phyloP scores from a whole-genome alignment of 305 asterid genomes.

The Fraxinus greggii region DNA sequence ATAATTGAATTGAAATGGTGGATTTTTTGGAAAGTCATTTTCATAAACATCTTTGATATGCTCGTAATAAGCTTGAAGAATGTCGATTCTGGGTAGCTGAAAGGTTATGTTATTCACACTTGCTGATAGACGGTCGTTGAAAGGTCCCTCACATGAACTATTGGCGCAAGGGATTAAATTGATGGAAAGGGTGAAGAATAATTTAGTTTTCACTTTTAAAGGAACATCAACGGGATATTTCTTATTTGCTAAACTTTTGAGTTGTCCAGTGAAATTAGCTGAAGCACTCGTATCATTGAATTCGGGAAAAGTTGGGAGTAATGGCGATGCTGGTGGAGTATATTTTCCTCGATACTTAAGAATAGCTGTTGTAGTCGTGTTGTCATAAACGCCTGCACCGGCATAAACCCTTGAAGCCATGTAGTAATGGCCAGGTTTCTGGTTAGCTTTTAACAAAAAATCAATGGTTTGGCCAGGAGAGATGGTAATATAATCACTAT shows the following conservation, averaged over 20 bases:
- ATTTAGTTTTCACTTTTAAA: not conserved
- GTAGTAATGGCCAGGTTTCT: slow-evolving; percentile 42
- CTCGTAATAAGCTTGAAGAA: slow-evolving; percentile 42
- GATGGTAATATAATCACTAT: slow-evolving; percentile 35
- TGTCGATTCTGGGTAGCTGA: slow-evolving; percentile 26
- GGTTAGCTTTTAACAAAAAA: slow-evolving; percentile 39
- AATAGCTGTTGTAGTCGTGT: slow-evolving; percentile 51
- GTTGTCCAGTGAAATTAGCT: slow-evolving; percentile 31
- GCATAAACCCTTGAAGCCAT: slow-evolving; percentile 44
- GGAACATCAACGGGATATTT: slow-evolving; percentile 36
- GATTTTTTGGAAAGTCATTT: slow-evolving; percentile 31
- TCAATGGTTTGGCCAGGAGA: slow-evolving; percentile 63
- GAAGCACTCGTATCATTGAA: slow-evolving; percentile 39
- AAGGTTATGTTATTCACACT: slow-evolving; percentile 49
- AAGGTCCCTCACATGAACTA: slow-evolving; percentile 33
- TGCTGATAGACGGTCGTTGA: slow-evolving; percentile 29
- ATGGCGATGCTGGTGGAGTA: slow-evolving; percentile 33
- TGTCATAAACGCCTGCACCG: slow-evolving; percentile 22
- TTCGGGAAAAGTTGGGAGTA: slow-evolving; percentile 39
- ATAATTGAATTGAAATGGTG: slow-evolving; percentile 34
- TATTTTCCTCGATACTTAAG: slow-evolving; percentile 40
- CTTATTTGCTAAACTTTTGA: slow-evolving; percentile 30
- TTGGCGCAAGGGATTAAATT: slow-evolving; percentile 25
- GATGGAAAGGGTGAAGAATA: slow-evolving; percentile 36
- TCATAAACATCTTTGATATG: slow-evolving; percentile 27